Percentiles rank a stretch among this genome's conserved stretches.
Evolutionary conservation across 2,329 filamentous ascomycete species (phyloP).

Genomic region (Claviceps monticola): DNA sequence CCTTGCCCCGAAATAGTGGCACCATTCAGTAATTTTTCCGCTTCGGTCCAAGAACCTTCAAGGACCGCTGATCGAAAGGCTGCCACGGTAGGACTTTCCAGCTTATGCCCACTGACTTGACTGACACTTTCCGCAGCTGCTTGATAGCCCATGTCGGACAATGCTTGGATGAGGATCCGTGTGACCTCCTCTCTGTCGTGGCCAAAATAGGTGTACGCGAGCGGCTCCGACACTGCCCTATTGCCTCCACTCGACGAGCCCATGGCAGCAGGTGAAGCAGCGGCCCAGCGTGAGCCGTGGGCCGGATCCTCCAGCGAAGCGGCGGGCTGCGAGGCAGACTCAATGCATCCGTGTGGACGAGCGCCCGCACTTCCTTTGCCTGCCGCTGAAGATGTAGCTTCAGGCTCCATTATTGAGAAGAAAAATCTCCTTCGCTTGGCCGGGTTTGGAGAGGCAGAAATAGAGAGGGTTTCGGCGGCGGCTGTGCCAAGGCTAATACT

Average conservation of each 20-base stretch:
- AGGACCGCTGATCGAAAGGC: constrained; percentile 72
- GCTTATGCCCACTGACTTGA: constrained; percentile 70
- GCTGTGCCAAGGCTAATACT: constrained; percentile 12
- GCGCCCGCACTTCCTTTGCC: constrained; percentile 40
- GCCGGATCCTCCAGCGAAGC: constrained; percentile 15
- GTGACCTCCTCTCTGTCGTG: constrained; percentile 91
- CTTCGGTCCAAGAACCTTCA: constrained; percentile 66
- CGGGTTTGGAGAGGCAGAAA: constrained; percentile 10
- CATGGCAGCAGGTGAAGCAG: constrained; percentile 32
- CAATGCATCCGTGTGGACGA: constrained; percentile 28
- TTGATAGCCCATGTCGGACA: constrained; percentile 78
- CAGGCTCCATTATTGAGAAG: constrained; percentile 45
- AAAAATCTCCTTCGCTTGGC: constrained; percentile 43
- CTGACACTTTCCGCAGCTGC: constrained; percentile 61
- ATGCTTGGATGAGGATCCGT: constrained; percentile 77
- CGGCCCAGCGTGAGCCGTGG: constrained; percentile 35
- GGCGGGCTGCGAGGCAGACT: constrained; percentile 12
- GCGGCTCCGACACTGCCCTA: constrained; percentile 7
- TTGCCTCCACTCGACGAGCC: constrained; percentile 32
- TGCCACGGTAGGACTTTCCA: constrained; percentile 79
- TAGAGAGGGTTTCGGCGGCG: constrained; percentile 4
- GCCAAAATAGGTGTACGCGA: constrained; percentile 49
- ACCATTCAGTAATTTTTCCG: constrained; percentile 67
- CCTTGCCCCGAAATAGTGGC: constrained; percentile 17
- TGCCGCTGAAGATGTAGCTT: constrained; percentile 34